phyloP scores from a whole-genome alignment of 257 asterid genomes.

The Solanum peruvianum region DNA sequence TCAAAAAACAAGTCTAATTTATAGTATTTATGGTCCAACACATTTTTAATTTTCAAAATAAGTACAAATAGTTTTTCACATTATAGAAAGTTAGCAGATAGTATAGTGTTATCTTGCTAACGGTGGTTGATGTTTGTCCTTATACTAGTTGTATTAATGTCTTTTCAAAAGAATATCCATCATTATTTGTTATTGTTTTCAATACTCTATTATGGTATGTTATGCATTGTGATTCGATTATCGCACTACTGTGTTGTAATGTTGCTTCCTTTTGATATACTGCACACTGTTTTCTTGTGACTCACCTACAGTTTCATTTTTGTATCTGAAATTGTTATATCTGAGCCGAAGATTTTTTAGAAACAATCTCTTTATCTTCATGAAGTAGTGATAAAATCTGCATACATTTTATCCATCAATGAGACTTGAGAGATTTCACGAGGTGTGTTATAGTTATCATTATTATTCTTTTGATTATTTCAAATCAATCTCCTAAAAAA shows the following conservation, averaged over 20 bases:
- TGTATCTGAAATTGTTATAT: neutral
- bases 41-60: neutral
- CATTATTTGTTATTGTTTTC: neutral
- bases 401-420: neutral
- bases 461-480: no score
- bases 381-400: no score
- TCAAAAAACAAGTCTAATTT: neutral
- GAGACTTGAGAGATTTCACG: neutral
- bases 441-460: neutral
- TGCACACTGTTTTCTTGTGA: neutral
- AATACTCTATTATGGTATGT: no score
- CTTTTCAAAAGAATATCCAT: no score
- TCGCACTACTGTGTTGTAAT: neutral
- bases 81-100: no score
- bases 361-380: neutral
- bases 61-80: neutral
- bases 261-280: neutral
- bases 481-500: neutral
- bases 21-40: neutral
- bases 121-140: no score
- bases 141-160: no score
- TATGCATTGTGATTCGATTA: no score
- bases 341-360: fast-evolving
- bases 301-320: neutral
- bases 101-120: neutral